phyloP scores from a whole-genome alignment of 495 filamentous ascomycete species.

The Tuber umbilicatum region DNA sequence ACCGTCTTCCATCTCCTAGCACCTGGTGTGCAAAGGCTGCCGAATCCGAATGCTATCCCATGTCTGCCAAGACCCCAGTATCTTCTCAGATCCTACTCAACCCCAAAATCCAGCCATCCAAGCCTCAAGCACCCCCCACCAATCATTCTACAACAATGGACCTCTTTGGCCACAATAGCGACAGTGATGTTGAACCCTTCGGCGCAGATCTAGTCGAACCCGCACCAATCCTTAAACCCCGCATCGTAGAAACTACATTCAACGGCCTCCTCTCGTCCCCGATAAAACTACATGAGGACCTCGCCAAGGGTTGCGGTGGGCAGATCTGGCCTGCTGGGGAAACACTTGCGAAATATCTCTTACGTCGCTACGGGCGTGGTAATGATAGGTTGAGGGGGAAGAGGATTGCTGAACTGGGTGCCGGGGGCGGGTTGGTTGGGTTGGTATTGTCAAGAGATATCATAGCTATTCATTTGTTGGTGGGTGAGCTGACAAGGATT shows the following conservation, averaged over 20 bases:
- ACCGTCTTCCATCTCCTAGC: not conserved
- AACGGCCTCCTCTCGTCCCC: conserved; percentile 63
- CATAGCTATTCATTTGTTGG: conserved; percentile 8
- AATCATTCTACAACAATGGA: conserved; percentile 24
- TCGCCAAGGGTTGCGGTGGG: conserved; percentile 80
- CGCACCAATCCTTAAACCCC: conserved; percentile 46
- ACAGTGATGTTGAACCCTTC: conserved; percentile 41
- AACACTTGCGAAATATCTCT: conserved; percentile 74
- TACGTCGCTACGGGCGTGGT: conserved; percentile 46
- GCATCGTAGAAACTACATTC: conserved; percentile 60
- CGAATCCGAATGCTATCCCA: not conserved
- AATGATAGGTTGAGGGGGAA: conserved; percentile 27
- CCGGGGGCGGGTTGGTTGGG: conserved; percentile 83
- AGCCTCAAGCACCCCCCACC: not conserved
- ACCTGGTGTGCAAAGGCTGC: not conserved
- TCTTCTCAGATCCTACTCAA: conserved; percentile 16
- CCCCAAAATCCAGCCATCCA: conserved; percentile 8
- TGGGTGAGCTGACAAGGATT: conserved; percentile 13
- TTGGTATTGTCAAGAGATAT: conserved; percentile 36
- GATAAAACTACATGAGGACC: conserved; percentile 73
- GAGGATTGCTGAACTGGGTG: conserved; percentile 79
- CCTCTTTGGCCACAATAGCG: conserved; percentile 40
- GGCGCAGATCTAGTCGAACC: conserved; percentile 25
- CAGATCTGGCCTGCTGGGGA: conserved; percentile 91
- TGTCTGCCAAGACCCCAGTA: conserved; percentile 18